phyloP scores from a whole-genome alignment of 1,139 yeast species.

The Protomyces lactucae-debilis region DNA sequence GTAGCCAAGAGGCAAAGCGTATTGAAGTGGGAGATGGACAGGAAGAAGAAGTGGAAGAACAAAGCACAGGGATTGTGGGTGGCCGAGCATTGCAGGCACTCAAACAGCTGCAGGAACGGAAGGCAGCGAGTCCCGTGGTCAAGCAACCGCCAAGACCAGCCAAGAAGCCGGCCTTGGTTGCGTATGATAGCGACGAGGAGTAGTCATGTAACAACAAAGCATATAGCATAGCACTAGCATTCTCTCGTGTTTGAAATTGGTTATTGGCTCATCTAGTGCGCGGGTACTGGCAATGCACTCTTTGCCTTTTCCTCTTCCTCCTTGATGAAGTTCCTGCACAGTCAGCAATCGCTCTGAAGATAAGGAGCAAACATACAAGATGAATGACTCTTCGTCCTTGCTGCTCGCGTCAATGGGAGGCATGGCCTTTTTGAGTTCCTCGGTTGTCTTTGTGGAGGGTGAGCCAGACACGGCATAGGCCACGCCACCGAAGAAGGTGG shows the following conservation, averaged over 20 bases:
- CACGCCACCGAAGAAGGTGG: conserved; percentile 37
- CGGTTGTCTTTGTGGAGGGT: conserved; percentile 31
- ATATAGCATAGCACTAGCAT: background rate
- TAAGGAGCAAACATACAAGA: background rate
- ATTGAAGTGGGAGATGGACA: background rate
- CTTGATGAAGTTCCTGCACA: conserved; percentile 19
- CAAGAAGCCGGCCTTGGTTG: background rate
- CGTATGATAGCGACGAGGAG: conserved; percentile 19
- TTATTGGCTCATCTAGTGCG: background rate
- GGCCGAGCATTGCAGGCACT: conserved; percentile 21
- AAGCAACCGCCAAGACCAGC: background rate
- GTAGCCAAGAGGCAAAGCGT: background rate
- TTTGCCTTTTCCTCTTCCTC: conserved; percentile 27
- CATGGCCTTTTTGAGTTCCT: conserved; percentile 16
- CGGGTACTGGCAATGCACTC: conserved; percentile 8
- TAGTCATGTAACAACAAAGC: background rate
- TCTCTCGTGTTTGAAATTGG: background rate
- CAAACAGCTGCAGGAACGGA: background rate
- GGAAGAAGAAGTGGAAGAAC: background rate
- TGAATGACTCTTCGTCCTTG: conserved; percentile 24
- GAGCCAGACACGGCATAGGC: conserved; percentile 37
- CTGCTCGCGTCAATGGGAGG: conserved; percentile 24
- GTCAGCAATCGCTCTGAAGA: background rate
- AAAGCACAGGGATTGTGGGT: background rate
- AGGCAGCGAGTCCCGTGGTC: background rate